Conservation (phyloP, 2,329 filamentous ascomycete genomes). For the Akanthomyces lecanii region DNA sequence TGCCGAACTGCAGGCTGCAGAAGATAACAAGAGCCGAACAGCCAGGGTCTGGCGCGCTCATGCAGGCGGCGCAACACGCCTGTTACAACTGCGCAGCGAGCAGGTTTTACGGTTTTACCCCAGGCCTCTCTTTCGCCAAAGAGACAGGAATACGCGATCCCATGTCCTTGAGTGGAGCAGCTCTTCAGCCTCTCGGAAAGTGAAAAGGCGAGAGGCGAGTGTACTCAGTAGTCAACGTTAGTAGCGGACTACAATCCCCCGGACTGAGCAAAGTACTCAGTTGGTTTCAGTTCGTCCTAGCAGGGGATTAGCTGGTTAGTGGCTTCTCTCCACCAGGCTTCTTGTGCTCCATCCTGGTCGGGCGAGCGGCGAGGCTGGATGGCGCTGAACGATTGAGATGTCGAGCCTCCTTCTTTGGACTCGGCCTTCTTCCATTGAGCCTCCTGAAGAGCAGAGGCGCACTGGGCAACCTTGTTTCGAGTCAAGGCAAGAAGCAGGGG, state of each 20-base stretch:
- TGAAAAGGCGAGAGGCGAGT: not conserved
- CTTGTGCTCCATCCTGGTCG: slow-evolving; percentile 3
- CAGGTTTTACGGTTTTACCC: too few relatives aligned
- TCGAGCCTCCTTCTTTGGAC: not conserved
- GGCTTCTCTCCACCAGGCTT: not conserved
- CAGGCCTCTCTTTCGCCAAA: not conserved
- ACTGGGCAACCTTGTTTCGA: not conserved
- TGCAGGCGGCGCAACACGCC: too few relatives aligned
- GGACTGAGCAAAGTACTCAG: not conserved
- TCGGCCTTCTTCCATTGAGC: not conserved
- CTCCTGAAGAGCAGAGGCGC: not conserved
- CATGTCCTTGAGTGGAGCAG: not conserved
- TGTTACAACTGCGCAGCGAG: not conserved
- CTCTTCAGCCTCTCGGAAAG: not conserved
- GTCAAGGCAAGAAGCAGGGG: not conserved
- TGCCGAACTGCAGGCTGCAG: too few relatives aligned
- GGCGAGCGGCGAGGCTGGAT: slow-evolving; percentile 1
- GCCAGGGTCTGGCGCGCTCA: too few relatives aligned
- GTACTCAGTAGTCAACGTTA: not conserved
- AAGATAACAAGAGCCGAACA: too few relatives aligned
- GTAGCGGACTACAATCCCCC: not conserved
- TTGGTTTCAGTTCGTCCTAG: not conserved
- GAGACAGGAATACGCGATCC: not conserved
- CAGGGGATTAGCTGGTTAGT: not conserved
- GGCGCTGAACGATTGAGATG: not conserved